Percentiles rank a stretch among this genome's conserved stretches.
Conservation (phyloP, 2,329 filamentous ascomycete species). For the Rhinocladiella mackenziei region DNA sequence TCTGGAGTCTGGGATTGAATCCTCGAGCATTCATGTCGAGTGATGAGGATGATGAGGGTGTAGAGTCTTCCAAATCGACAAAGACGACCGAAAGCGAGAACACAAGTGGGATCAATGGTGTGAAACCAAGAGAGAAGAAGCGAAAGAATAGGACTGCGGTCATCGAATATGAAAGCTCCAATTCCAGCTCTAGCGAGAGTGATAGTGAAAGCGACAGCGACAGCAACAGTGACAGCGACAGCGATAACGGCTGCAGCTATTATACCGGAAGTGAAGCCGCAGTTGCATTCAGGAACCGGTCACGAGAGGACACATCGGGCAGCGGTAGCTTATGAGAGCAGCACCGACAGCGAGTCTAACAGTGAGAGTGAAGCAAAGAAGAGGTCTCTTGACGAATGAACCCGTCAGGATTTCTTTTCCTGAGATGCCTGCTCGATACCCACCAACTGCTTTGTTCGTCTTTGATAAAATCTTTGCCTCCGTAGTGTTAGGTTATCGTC, state of each 20-base stretch:
- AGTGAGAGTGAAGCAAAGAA: conserved; percentile 2
- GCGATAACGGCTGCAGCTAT: conserved; percentile 5
- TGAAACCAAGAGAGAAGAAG: conserved; percentile 34
- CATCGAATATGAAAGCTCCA: conserved; percentile 32
- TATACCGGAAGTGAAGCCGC: no score
- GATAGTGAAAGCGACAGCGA: conserved; percentile 35
- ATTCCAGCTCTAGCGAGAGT: conserved; percentile 39
- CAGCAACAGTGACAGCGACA: conserved; percentile 17
- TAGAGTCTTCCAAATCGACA: background rate
- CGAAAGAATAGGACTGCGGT: conserved; percentile 43
- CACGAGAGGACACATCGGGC: conserved; percentile 75
- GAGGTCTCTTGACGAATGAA: no score
- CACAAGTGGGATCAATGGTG: conserved; percentile 11
- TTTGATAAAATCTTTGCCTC: no score
- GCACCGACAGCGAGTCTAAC: conserved; percentile 13
- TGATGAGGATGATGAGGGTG: background rate
- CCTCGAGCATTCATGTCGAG: background rate
- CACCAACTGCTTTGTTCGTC: no score
- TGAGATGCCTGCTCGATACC: no score
- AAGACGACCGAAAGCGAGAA: conserved; percentile 16
- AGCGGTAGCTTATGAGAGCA: conserved; percentile 83
- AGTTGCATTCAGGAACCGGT: conserved; percentile 33
- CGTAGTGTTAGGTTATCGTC: background rate
- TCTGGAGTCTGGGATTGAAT: conserved; percentile 29
- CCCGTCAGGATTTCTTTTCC: no score